phyloP scores from a whole-genome alignment of 2,329 filamentous ascomycete species.

The Bipolaris bicolor region DNA sequence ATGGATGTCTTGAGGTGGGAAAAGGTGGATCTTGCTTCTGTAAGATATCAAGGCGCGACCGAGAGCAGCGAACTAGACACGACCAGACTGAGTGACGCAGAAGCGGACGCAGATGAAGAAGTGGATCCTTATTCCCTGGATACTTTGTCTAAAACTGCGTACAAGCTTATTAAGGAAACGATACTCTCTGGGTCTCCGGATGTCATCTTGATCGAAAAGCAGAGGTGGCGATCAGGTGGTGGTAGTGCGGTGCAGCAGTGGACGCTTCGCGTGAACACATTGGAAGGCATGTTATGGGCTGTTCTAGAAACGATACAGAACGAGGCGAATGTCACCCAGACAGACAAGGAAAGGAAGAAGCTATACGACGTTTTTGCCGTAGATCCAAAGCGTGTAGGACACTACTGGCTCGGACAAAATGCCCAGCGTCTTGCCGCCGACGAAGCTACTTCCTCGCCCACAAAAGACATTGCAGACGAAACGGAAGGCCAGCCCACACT shows the following conservation, averaged over 20 bases:
- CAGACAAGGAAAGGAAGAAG: neutral
- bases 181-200: slow-evolving; percentile 65
- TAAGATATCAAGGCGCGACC: neutral
- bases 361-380: slow-evolving; percentile 35
- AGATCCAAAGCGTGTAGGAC: slow-evolving; percentile 47
- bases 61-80: neutral
- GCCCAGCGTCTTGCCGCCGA: slow-evolving; percentile 9
- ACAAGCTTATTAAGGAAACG: slow-evolving; percentile 57
- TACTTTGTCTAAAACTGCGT: slow-evolving; percentile 62
- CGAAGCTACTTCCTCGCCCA: neutral
- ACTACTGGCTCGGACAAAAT: slow-evolving; percentile 44
- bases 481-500: slow-evolving; percentile 31
- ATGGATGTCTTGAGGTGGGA: slow-evolving; percentile 42
- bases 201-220: slow-evolving; percentile 72
- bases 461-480: neutral
- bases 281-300: slow-evolving; percentile 82
- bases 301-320: slow-evolving; percentile 46
- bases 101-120: slow-evolving; percentile 17
- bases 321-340: neutral
- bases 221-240: slow-evolving; percentile 69
- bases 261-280: slow-evolving; percentile 80
- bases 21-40: slow-evolving; percentile 35
- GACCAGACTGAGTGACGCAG: neutral
- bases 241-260: slow-evolving; percentile 74
- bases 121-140: slow-evolving; percentile 59